Evolutionary conservation across 306 rosid species (phyloP).

Genomic region (Mimosa pudica): DNA sequence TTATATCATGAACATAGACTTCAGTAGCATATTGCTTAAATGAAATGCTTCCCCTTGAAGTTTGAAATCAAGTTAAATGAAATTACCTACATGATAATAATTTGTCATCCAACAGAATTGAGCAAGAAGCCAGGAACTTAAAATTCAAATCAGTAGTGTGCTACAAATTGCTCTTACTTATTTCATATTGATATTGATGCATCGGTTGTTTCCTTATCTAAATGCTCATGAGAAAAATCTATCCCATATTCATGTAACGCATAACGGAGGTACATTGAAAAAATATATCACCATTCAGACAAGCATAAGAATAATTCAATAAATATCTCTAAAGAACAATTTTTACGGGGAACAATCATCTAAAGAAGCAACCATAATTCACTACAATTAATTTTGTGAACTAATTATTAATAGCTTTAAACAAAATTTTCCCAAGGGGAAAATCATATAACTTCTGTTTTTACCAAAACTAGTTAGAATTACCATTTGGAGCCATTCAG

Average conservation of each 20-base stretch:
- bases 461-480: constrained; percentile 21
- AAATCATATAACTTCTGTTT: constrained; percentile 14
- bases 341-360: neutral
- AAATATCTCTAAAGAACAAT: neutral
- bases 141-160: too few species aligned
- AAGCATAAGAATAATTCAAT: neutral
- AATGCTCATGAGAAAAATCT: neutral
- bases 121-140: too few species aligned
- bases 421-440: neutral
- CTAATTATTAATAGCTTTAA: neutral
- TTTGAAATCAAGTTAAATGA: too few species aligned
- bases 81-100: too few species aligned
- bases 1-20: too few species aligned
- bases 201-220: too few species aligned
- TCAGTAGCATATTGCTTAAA: too few species aligned
- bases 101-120: too few species aligned
- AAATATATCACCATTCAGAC: neutral
- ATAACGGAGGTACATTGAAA: neutral
- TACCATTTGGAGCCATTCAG: constrained; percentile 44
- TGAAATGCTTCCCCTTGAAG: too few species aligned
- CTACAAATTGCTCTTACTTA: too few species aligned
- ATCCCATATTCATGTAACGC: neutral
- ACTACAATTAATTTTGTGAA: neutral
- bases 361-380: neutral
- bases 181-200: too few species aligned